These are phyloP conservation scores for Holtermannia corniformis DNA, from an alignment of 768 basidiomycete genomes.

Conservation along the genomic window DNA sequence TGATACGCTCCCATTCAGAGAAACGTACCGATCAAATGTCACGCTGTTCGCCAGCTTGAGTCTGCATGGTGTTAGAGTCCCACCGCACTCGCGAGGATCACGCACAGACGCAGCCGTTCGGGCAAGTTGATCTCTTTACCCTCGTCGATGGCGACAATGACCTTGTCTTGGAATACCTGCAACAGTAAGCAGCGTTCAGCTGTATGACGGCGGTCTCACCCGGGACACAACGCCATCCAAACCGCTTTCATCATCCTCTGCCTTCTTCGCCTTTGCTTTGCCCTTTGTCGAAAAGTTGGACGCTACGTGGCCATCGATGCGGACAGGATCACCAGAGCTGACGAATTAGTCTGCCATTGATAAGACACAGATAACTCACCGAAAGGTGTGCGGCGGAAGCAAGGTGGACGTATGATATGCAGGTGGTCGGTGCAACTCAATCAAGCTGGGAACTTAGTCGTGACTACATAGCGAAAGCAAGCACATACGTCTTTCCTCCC, in stretches of 20 bases:
- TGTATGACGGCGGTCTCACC: slow-evolving; percentile 42
- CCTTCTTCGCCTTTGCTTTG: slow-evolving; percentile 41
- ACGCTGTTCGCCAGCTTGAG: slow-evolving; percentile 86
- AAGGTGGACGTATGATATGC: slow-evolving; percentile 62
- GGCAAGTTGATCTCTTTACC: slow-evolving; percentile 63
- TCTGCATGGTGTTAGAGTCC: slow-evolving; percentile 20
- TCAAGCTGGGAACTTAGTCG: slow-evolving; percentile 50
- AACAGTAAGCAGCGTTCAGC: background rate
- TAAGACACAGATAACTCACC: slow-evolving; percentile 48
- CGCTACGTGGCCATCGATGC: slow-evolving; percentile 62
- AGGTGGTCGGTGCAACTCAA: slow-evolving; percentile 73
- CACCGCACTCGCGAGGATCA: background rate
- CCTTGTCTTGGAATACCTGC: slow-evolving; percentile 69
- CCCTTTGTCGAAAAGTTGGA: slow-evolving; percentile 11
- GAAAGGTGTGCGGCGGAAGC: slow-evolving; percentile 80
- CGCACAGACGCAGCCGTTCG: slow-evolving; percentile 63
- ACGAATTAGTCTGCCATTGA: background rate
- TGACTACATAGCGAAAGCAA: background rate
- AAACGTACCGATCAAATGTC: slow-evolving; percentile 62
- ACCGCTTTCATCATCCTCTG: slow-evolving; percentile 42
- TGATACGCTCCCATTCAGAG: background rate
- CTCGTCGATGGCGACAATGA: slow-evolving; percentile 66
- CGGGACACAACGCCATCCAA: slow-evolving; percentile 82
- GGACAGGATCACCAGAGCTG: slow-evolving; percentile 80
- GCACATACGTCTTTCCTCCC: slow-evolving; percentile 76